Conservation (phyloP, 108 stramenopile species). For the Skeletonema marinoi region DNA sequence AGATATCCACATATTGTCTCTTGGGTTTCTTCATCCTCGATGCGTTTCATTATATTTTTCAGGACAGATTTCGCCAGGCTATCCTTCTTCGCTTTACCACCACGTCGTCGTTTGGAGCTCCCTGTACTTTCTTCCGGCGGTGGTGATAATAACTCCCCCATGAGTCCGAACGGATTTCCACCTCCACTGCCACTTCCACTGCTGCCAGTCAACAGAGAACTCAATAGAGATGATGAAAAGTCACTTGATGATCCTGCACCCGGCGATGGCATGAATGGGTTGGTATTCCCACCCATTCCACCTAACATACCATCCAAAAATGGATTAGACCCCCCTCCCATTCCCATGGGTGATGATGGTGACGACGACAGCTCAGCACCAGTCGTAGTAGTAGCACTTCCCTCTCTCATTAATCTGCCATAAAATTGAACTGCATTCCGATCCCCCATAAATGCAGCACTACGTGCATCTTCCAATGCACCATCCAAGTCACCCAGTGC, state of each 20-base stretch:
- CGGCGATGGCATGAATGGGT: slow-evolving; percentile 18
- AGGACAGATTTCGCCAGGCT: slow-evolving; percentile 69
- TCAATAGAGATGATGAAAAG: slow-evolving; percentile 50
- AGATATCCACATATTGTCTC: slow-evolving; percentile 64
- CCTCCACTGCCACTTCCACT: slow-evolving; percentile 13
- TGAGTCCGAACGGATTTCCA: slow-evolving; percentile 23
- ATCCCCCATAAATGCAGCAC: slow-evolving; percentile 85
- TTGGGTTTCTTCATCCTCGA: slow-evolving; percentile 75
- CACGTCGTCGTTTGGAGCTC: slow-evolving; percentile 24
- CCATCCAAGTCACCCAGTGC: slow-evolving; percentile 60
- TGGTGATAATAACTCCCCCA: slow-evolving; percentile 27
- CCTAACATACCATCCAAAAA: slow-evolving; percentile 37
- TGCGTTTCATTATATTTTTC: slow-evolving; percentile 56
- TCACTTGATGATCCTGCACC: slow-evolving; percentile 18
- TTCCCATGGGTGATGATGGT: slow-evolving; percentile 14
- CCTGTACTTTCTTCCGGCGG: slow-evolving; percentile 5
- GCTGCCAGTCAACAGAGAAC: slow-evolving; percentile 26
- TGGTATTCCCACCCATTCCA: slow-evolving; percentile 14
- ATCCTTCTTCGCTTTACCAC: slow-evolving; percentile 26
- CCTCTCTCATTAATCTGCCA: slow-evolving; percentile 72
- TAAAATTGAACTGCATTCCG: slow-evolving; percentile 80
- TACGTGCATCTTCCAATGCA: slow-evolving; percentile 75
- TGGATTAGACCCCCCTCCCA: slow-evolving; percentile 11
- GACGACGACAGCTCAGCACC: slow-evolving; percentile 5
- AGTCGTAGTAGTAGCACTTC: slow-evolving; percentile 22